phyloP scores from a whole-genome alignment of 257 asterid genomes.

The Solanum tarapatanum region DNA sequence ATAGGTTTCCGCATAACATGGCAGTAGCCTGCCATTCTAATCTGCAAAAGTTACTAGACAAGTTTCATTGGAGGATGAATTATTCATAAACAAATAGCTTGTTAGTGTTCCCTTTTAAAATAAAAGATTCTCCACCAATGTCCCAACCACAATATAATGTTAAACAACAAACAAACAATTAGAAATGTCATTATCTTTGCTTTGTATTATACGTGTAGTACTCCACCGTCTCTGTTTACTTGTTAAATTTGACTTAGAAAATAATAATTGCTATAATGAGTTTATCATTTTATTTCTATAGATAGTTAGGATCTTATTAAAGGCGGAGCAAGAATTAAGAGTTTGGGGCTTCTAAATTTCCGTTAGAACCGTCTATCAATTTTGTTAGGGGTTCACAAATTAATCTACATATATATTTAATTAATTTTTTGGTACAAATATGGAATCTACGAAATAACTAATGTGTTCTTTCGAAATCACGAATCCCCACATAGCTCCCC shows the following conservation, averaged over 20 bases:
- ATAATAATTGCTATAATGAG: too few relatives aligned
- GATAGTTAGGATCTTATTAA: too few relatives aligned
- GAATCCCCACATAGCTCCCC: background rate
- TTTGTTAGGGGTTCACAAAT: too few relatives aligned
- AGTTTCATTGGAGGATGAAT: background rate
- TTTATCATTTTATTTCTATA: too few relatives aligned
- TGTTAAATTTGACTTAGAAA: background rate
- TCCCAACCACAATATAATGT: background rate
- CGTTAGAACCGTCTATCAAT: background rate
- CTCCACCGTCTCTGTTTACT: background rate
- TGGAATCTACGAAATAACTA: too few relatives aligned
- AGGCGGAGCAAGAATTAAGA: too few relatives aligned
- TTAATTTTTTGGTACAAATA: too few relatives aligned
- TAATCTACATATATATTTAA: too few relatives aligned
- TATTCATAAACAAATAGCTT: background rate
- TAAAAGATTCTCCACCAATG: background rate
- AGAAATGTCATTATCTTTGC: background rate
- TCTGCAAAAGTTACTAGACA: constrained; percentile 2
- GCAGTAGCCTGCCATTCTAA: constrained; percentile 12
- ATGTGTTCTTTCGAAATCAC: background rate
- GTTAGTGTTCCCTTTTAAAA: background rate
- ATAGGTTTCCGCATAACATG: constrained; percentile 9
- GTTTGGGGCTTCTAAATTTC: too few relatives aligned
- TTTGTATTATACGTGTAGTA: background rate
- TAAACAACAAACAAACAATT: background rate